Evolutionary conservation across 352 stramenopile genomes (phyloP), one percentile per base, ranked within the genome.

Genomic region (Lagenidium sp.): DNA sequence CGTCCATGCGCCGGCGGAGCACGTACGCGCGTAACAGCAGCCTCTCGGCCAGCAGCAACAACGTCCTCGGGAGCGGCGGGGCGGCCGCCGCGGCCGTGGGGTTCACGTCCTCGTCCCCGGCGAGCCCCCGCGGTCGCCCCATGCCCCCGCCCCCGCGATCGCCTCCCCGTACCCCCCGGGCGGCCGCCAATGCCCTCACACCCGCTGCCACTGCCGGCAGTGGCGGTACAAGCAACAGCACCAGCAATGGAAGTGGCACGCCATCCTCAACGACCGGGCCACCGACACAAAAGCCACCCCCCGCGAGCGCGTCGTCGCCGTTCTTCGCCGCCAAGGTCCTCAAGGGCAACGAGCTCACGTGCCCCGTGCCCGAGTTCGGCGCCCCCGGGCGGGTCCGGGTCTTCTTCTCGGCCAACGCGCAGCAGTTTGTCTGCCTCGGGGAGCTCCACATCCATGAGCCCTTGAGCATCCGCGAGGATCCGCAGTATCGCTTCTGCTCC

Each of bases 381-480:
- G 51, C 43, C 18, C 37, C 57, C 5, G 69, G 69, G 0, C 28
- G 38, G 5, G 60, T 84, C 4, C 34, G 63, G 13, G 68, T 88
- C 15, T 80, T 64, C 24, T 65, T 88, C 26, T 88, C 75, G 1
- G 63, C 74, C 23, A 88, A 88, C 18, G 62, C 75, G 2, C 75
- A 88, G 55, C 72, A 88, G 47, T 88, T 88, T 16, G 51, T 85
- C 10, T 77, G 51, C 30, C 53, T 88, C 1, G 75, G 75, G 0
- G 65, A 74, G 15, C 23, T 88, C 1, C 41, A 67, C 16, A 63
- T 85, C 20, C 75, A 88, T 40, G 58, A 68, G 0, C 52, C 72
- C 1, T 55, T 85, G 12, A 47, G 47, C 6, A 72, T 88, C 26
- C 58, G 55, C 12, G 67, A 80, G 49, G 62, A 84, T n/a, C 47